phyloP scores from a whole-genome alignment of 1,284 basidiomycete species.

The Tilletia indica region DNA sequence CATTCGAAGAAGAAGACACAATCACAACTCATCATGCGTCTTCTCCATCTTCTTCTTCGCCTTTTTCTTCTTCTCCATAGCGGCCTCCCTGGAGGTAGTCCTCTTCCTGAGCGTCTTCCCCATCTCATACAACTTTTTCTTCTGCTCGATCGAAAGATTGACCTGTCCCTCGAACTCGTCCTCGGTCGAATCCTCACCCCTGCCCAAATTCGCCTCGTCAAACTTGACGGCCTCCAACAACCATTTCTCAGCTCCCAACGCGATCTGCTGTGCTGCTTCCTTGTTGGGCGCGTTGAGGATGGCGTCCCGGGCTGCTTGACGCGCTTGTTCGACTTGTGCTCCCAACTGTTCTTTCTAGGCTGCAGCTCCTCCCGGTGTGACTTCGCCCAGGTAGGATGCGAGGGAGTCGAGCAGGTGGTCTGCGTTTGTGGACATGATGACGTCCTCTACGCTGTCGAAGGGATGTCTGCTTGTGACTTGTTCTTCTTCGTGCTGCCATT shows the following conservation, averaged over 20 bases:
- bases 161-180: constrained; percentile 28
- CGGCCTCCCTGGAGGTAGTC: background rate
- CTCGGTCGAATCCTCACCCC: constrained; percentile 27
- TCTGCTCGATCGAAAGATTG: constrained; percentile 26
- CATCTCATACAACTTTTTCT: constrained; percentile 33
- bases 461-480: constrained; percentile 8
- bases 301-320: constrained; percentile 13
- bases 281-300: constrained; percentile 1
- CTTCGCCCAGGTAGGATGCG: constrained; percentile 24
- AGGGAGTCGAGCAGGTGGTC: constrained; percentile 30
- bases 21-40: constrained; percentile 17
- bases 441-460: constrained; percentile 28
- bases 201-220: constrained; percentile 42
- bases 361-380: constrained; percentile 15
- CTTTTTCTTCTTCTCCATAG: background rate
- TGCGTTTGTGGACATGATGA: constrained; percentile 15
- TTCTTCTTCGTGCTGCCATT: constrained; percentile 11
- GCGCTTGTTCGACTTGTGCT: constrained; percentile 35
- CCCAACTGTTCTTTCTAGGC: constrained; percentile 36
- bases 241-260: constrained; percentile 43
- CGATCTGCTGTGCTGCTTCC: constrained; percentile 28
- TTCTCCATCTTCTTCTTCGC: background rate
- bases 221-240: constrained; percentile 35
- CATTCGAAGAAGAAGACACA: background rate
- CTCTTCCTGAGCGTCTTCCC: constrained; percentile 18